These are phyloP conservation scores for Lactarius deliciosus DNA, from an alignment of 768 basidiomycete species.

Conservation along the genomic window DNA sequence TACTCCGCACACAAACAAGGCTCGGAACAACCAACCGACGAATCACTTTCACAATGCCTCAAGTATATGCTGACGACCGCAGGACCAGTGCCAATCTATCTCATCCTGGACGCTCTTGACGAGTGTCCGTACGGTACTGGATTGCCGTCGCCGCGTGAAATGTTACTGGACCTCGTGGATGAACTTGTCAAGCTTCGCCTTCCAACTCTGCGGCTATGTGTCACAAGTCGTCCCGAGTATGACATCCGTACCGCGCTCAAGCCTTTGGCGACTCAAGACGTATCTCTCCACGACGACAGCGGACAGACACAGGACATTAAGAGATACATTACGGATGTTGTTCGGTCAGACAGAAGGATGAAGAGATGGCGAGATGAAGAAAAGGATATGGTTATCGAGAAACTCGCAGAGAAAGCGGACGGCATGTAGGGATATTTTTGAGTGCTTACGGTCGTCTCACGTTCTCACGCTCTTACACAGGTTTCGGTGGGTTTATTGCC, in stretches of 20 bases:
- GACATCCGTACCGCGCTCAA: background rate
- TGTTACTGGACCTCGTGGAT: background rate
- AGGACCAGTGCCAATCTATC: background rate
- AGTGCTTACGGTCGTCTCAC: background rate
- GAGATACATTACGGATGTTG: background rate
- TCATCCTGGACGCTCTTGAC: constrained; percentile 3
- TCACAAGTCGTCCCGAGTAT: background rate
- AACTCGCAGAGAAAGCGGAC: background rate
- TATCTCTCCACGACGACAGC: background rate
- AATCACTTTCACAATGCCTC: background rate
- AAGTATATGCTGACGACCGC: background rate
- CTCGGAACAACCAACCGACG: background rate
- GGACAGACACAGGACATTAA: background rate
- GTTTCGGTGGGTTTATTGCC: background rate
- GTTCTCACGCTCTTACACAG: background rate
- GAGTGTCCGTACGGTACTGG: constrained; percentile 2
- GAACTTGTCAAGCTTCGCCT: background rate
- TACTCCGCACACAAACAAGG: background rate
- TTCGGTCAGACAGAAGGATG: background rate
- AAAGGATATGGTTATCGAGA: background rate
- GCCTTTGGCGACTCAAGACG: background rate
- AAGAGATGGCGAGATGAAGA: background rate
- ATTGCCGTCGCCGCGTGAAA: background rate
- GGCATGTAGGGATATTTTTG: background rate
- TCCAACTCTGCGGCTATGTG: background rate